These are phyloP conservation scores for Talaromyces pinophilus DNA, from an alignment of 2,329 filamentous ascomycete genomes.

Conservation along the genomic window DNA sequence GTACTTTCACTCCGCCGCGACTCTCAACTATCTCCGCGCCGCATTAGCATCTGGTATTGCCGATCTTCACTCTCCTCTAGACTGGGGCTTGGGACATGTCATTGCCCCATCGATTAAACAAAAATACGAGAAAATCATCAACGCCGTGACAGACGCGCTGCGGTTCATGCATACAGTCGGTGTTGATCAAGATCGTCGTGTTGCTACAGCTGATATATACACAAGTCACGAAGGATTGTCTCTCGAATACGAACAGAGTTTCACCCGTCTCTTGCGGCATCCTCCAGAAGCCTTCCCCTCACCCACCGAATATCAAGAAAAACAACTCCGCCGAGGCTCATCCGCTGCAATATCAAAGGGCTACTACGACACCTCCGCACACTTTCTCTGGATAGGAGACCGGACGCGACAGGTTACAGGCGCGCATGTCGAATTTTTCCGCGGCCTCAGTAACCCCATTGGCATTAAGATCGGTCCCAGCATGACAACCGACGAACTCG, in stretches of 20 bases:
- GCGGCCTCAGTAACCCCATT: constrained; percentile 92
- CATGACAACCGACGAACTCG: constrained; percentile 74
- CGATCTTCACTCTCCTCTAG: constrained; percentile 86
- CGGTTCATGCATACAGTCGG: constrained; percentile 94
- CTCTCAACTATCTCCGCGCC: constrained; percentile 87
- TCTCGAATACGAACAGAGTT: constrained; percentile 87
- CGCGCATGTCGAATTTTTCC: constrained; percentile 96
- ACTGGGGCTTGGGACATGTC: constrained; percentile 94
- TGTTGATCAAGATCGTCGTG: constrained; percentile 77
- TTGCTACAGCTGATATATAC: constrained; percentile 91
- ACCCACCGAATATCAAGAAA: constrained; percentile 27
- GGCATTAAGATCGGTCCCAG: constrained; percentile 94
- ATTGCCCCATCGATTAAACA: constrained; percentile 77
- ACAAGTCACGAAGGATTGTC: constrained; percentile 94
- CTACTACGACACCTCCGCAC: constrained; percentile 92
- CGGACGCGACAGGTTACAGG: constrained; percentile 90
- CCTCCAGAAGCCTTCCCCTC: constrained; percentile 51
- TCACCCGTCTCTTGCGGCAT: constrained; percentile 74
- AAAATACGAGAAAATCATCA: constrained; percentile 83
- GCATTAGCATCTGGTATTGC: constrained; percentile 85
- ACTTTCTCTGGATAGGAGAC: constrained; percentile 98
- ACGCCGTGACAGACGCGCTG: constrained; percentile 83
- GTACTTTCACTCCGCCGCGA: constrained; percentile 94
- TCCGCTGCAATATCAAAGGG: constrained; percentile 51
- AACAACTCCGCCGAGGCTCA: constrained; percentile 32